phyloP scores from a whole-genome alignment of 805 yeast genomes.

The Candida suzukii region DNA sequence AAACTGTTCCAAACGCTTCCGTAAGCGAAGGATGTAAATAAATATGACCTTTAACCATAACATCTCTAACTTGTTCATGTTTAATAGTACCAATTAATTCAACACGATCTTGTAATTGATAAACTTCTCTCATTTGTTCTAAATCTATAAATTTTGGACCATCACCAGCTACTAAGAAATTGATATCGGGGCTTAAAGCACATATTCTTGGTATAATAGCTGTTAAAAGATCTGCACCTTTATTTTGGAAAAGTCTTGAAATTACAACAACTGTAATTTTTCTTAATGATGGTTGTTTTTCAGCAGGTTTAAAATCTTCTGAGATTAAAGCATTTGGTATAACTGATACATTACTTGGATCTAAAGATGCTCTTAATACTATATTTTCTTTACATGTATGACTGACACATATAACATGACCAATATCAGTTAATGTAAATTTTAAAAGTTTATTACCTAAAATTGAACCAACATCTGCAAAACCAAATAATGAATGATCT shows the following conservation, averaged over 20 bases:
- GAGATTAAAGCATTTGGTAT: slow-evolving; percentile 95
- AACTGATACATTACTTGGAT: slow-evolving; percentile 74
- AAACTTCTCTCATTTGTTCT: slow-evolving; percentile 89
- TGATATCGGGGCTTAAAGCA: slow-evolving; percentile 48
- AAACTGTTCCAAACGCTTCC: slow-evolving; percentile 95
- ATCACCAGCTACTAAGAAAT: slow-evolving; percentile 88
- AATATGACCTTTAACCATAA: slow-evolving; percentile 90
- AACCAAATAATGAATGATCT: slow-evolving; percentile 94
- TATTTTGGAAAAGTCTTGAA: slow-evolving; percentile 88
- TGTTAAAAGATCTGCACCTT: slow-evolving; percentile 85
- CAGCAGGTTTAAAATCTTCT: slow-evolving; percentile 61
- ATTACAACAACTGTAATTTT: slow-evolving; percentile 82
- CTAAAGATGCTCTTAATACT: slow-evolving; percentile 76
- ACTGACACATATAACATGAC: slow-evolving; percentile 93
- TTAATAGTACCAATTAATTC: slow-evolving; percentile 77
- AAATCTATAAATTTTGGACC: slow-evolving; percentile 93
- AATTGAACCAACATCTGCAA: slow-evolving; percentile 77
- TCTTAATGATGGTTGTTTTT: slow-evolving; percentile 21
- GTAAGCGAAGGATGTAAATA: slow-evolving; percentile 90
- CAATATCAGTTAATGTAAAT: slow-evolving; percentile 78
- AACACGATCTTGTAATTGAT: slow-evolving; percentile 81
- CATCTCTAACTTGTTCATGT: slow-evolving; percentile 89
- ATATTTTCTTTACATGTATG: slow-evolving; percentile 96
- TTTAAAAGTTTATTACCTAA: slow-evolving; percentile 80
- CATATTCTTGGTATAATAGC: slow-evolving; percentile 86